These are phyloP conservation scores for Mytilinidion resinicola DNA, from an alignment of 495 filamentous ascomycete genomes.

Conservation along the genomic window DNA sequence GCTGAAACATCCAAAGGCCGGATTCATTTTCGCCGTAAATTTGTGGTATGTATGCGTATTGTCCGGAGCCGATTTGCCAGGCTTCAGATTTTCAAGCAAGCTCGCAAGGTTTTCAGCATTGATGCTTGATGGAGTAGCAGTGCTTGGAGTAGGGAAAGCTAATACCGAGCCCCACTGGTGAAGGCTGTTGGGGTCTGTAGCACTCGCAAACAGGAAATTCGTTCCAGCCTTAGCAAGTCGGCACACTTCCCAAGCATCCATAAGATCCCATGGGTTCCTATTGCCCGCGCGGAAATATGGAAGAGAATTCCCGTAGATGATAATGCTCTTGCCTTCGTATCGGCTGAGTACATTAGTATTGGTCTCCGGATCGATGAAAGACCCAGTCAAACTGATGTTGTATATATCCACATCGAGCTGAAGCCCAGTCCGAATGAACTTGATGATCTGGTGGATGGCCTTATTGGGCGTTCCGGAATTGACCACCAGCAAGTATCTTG, in stretches of 20 bases:
- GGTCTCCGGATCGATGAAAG: slow-evolving; percentile 7
- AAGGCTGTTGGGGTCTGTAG: background rate
- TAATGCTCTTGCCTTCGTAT: slow-evolving; percentile 18
- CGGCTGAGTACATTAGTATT: slow-evolving; percentile 7
- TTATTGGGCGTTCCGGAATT: slow-evolving; percentile 19
- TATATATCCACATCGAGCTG: slow-evolving; percentile 9
- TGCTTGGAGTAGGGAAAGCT: slow-evolving; percentile 4
- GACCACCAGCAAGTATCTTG: slow-evolving; percentile 15
- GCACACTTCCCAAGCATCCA: slow-evolving; percentile 13
- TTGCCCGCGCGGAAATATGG: slow-evolving; percentile 12
- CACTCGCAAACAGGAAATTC: slow-evolving; percentile 7
- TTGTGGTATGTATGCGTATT: background rate
- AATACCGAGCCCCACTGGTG: slow-evolving; percentile 5
- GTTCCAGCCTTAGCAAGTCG: slow-evolving; percentile 12
- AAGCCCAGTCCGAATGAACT: slow-evolving; percentile 8
- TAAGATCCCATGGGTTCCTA: slow-evolving; percentile 10
- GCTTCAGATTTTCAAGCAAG: background rate
- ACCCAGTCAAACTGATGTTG: slow-evolving; percentile 12
- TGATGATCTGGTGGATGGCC: slow-evolving; percentile 21
- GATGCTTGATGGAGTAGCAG: background rate
- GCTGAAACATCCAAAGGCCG: background rate
- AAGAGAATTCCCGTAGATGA: slow-evolving; percentile 13
- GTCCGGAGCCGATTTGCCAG: background rate
- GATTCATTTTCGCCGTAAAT: slow-evolving; percentile 3
- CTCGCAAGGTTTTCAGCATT: background rate